Conservation (phyloP, 768 basidiomycete species). For the Russula abietina region DNA sequence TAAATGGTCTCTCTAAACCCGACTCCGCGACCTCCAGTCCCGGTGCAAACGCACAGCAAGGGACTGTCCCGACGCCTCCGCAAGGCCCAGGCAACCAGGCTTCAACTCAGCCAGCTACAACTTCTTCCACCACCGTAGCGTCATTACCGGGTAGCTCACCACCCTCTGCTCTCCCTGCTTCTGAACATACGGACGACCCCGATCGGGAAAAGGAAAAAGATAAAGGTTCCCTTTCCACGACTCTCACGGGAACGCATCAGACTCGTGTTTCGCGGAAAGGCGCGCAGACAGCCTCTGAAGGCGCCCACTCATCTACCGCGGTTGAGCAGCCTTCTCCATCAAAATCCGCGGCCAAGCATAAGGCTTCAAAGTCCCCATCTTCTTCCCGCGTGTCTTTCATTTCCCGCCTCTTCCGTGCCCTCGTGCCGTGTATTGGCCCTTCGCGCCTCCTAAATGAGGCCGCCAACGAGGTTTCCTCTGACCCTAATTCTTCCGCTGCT, state of each 20-base stretch:
- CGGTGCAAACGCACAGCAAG: constrained; percentile 24
- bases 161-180: constrained; percentile 30
- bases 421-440: constrained; percentile 63
- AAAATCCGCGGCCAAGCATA: constrained; percentile 23
- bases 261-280: constrained; percentile 32
- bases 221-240: constrained; percentile 42
- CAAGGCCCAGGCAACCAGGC: constrained; percentile 5
- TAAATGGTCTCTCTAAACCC: constrained; percentile 22
- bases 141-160: constrained; percentile 23
- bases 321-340: constrained; percentile 26
- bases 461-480: constrained; percentile 29
- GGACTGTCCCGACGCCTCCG: constrained; percentile 25
- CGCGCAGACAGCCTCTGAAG: constrained; percentile 33
- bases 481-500: constrained; percentile 23
- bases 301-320: constrained; percentile 32
- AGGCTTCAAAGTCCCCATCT: constrained; percentile 29
- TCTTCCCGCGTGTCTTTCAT: constrained; percentile 49
- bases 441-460: constrained; percentile 45
- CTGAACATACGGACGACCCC: constrained; percentile 32
- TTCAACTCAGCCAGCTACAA: constrained; percentile 20
- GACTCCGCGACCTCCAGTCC: constrained; percentile 17
- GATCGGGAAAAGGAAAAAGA: constrained; percentile 43
- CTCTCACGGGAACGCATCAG: constrained; percentile 38
- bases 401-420: constrained; percentile 51
- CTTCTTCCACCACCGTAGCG: constrained; percentile 20